Base-by-base conservation (phyloP, 1,284 basidiomycete genomes). In the Malassezia globosa region DNA sequence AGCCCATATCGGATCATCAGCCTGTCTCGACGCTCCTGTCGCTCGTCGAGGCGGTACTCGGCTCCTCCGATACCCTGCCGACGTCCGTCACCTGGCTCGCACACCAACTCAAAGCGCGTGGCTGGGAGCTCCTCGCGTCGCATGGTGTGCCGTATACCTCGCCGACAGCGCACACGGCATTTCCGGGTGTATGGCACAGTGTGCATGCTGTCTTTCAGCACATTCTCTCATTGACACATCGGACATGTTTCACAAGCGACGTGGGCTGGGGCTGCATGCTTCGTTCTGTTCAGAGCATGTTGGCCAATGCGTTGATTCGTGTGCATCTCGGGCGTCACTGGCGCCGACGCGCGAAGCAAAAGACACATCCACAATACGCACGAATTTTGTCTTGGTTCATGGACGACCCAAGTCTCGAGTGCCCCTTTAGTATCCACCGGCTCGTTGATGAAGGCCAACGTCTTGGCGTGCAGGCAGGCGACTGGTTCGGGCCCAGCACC, bases 191-290 rank as follows among this genome's bases (percentile, higher is more conserved):
- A 5, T 50, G 41, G 48, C 11, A 25, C 39, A 26, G 24, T n/a
- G 39, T 48, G 19, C 16, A 18, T 16, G 38, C 39, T 19, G 31
- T 48, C 7, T 42, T 42, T 24, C 8, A 24, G n/a, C 5, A 31
- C 50, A 21, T 37, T 31, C 16, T 49, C 48, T 38, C 42, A 48
- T n/a, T 46, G 43, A 26, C 46, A 14, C 38, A 21, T 31, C 56
- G 54, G 4, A n/a, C 29, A 10, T 42, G 45, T n/a, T 83, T 87
- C 79, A 87, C 83, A n/a, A 85, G 80, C 58, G 92, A 97, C 75
- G 77, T 87, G 0, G 92, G 92, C 0, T 97, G 92, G 92, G 92
- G 92, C 0, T 97, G 92, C 72, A 96, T 97, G 92, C 73, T 96
- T 23, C 75, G 92, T 21, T 96, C 92, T 0, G 90, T 89, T 0